Base-by-base conservation (phyloP, 768 basidiomycete genomes). In the Stropharia rugosoannulata region DNA sequence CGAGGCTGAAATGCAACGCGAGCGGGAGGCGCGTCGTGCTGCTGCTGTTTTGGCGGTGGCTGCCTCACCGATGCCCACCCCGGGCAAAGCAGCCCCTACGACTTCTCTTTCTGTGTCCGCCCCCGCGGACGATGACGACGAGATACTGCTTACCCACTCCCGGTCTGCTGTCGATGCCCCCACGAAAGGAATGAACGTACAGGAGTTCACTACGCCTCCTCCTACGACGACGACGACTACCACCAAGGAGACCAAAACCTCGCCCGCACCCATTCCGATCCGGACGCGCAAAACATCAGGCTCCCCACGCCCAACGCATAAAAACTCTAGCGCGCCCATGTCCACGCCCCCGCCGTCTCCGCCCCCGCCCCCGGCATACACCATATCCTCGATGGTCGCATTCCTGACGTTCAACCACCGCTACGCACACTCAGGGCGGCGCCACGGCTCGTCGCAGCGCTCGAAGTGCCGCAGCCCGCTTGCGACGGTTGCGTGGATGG, bases 401-500 rank as follows among this genome's bases (percentile, higher is more conserved):
- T 45, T 67, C 4, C 54, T 67, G 2, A 64, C 60, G 15, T 64
- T 67, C 64, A 51, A 62, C 13, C 42, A 61, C 29, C 54, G 62
- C 5, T 60, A 62, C 38, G 25, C 54, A n/a, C 16, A 32, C 3
- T 32, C 39, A 15, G 11, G 35, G 16, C 46, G 18, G 27, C 13
- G 32, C 22, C 22, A n/a, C 29, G n/a, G n/a, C 16, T 8, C 36
- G 19, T 22, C 25, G 1, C 36, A 7, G 36, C 18, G 22, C 18
- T 0, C 12, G 29, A 7, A 27, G 19, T 16, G 54, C 15, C n/a
- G 37, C 18, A 55, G 54, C 19, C 45, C 39, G 22, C 43, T 55
- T 4, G 47, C 29, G 11, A 16, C 19, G n/a, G 38, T 37, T 55
- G 54, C 54, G 42, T 48, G 51, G 51, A 52, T 52, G 51, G 51